phyloP scores from a whole-genome alignment of 805 yeast species.

The Starmerella davenportii region DNA sequence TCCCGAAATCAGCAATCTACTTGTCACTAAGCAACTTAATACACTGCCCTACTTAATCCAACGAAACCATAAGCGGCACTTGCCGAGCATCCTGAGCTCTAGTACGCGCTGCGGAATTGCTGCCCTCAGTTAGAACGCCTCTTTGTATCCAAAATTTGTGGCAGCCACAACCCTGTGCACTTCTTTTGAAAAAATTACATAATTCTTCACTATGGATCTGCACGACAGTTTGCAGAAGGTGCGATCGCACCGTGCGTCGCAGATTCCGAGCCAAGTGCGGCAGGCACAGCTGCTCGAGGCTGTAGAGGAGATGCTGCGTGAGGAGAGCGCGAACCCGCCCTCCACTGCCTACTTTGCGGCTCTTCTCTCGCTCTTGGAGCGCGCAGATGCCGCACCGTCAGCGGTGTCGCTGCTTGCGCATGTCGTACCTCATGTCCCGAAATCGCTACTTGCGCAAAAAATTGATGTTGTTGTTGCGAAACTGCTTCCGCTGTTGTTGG shows the following conservation, averaged over 20 bases:
- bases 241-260: constrained; percentile 9
- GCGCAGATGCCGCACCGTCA: constrained; percentile 54
- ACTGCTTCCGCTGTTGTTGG: constrained; percentile 64
- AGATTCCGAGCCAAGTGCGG: constrained; percentile 16
- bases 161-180: too few relatives aligned
- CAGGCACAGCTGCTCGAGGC: constrained; percentile 70
- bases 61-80: too few relatives aligned
- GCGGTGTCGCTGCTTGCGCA: constrained; percentile 69
- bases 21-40: too few relatives aligned
- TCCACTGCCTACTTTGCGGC: constrained; percentile 56
- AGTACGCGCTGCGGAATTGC: too few relatives aligned
- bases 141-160: too few relatives aligned
- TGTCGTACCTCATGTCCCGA: constrained; percentile 56
- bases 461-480: constrained; percentile 62
- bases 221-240: constrained; percentile 11
- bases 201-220: constrained; percentile 7
- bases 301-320: constrained; percentile 71
- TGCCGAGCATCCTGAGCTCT: too few relatives aligned
- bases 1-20: too few relatives aligned
- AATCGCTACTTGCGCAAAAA: constrained; percentile 47
- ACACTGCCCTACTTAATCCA: too few relatives aligned
- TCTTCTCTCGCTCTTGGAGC: constrained; percentile 63
- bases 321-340: constrained; percentile 42
- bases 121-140: too few relatives aligned
- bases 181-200: constrained; percentile 1